Percentiles rank a stretch among this genome's conserved stretches.
Conservation (phyloP, 2,329 filamentous ascomycete genomes). For the Macroventuria anomochaeta region DNA sequence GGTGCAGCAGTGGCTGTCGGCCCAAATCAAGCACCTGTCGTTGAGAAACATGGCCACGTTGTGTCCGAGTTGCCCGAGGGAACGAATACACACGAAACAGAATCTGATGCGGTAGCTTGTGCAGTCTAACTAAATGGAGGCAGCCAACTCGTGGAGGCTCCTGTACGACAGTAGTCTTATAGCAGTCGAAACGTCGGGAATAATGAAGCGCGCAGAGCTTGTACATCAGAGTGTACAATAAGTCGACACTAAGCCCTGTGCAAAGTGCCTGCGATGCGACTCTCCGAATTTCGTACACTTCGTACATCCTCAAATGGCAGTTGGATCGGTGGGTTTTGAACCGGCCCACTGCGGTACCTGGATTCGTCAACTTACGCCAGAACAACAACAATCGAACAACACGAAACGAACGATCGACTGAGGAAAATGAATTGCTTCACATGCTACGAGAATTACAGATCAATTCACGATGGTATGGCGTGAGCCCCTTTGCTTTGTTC, state of each 20-base stretch:
- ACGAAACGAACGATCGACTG: neutral
- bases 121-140: too few relatives aligned
- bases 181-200: too few relatives aligned
- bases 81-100: too few relatives aligned
- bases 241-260: neutral
- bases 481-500: neutral
- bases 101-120: too few relatives aligned
- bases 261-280: neutral
- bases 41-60: too few relatives aligned
- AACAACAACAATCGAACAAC: neutral
- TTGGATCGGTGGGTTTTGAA: neutral
- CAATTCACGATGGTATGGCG: too few relatives aligned
- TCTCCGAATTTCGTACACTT: constrained; percentile 5
- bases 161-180: neutral
- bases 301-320: constrained; percentile 10
- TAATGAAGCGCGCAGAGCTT: neutral
- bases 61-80: too few relatives aligned
- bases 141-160: too few relatives aligned
- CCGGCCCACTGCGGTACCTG: neutral
- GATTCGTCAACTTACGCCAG: neutral
- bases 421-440: neutral
- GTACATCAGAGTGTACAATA: constrained; percentile 2
- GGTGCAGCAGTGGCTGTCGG: too few relatives aligned
- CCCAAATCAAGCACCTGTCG: too few relatives aligned
- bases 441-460: too few relatives aligned